Base-by-base conservation (phyloP, 2,329 filamentous ascomycete genomes). In the Epichloe coenophiala region DNA sequence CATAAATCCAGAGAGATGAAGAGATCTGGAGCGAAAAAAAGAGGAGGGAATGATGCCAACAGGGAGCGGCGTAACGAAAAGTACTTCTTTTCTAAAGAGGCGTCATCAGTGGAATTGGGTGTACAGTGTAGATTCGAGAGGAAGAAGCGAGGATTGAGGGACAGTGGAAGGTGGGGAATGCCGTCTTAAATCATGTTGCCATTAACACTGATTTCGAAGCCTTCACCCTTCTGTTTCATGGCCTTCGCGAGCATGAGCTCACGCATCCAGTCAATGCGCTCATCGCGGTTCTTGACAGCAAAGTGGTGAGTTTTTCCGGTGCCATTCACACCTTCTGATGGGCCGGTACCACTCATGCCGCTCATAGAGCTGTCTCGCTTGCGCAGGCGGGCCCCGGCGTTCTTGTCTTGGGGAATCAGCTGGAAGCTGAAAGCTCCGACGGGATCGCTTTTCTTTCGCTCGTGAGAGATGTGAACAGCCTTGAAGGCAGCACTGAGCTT, bases 191-290 rank as follows among this genome's bases (percentile, higher is more conserved):
- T 83, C 79, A 83, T 84, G 67, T 81, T 84, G 43, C 87, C 87
- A 62, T 91, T 91, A 56, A 90, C 80, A 62, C 81, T 85, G 59
- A 93, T 80, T 68, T 90, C 85, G 59, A 85, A 91, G 17, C 88
- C 88, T 59, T 88, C 83, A 45, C 80, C 82, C 76, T 90, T 93
- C 68, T 88, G 84, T 72, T 83, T 86, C 63, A 88, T 72, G 17
- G 88, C 88, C 72, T 93, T 93, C 49, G 88, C 88, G 44, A 94
- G 79, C 88, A 94, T 94, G 54, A 94, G 71, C 75, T 94, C 88
- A 50, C 88, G 77, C 88, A 94, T 94, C 93, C 93, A 98, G 65
- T 96, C 91, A 61, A 97, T 96, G 54, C 91, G 79, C 64, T 96
- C 87, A 62, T 96, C 88, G 13, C 89, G 79, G 60, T 76, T 81